Base-by-base conservation (phyloP, 345 rosid species). In the Combretum micranthum region DNA sequence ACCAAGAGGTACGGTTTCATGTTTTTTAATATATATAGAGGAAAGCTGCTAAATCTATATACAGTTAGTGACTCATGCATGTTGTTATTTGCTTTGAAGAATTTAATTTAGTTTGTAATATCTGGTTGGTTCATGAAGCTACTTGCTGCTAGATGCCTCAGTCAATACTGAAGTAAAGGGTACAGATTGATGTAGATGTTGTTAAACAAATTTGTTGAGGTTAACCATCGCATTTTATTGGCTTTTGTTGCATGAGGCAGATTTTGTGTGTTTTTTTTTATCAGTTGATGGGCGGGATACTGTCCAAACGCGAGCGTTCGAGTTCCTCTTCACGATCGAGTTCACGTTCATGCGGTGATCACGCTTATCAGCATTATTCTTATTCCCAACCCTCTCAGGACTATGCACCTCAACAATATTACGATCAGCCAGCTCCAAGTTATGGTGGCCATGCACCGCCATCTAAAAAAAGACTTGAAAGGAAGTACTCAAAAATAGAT, bases 401-500 rank as follows among this genome's bases (percentile, higher is more conserved):
- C 46, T 67, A 68, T 77, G 77, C 44, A n/a, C 63, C 74, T 16
- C 68, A 60, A 26, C 78, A 65, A 26, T 64, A 68, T 45, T 69
- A 69, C 66, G 71, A 60, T 21, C 60, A 78, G 16, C 73, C 75
- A 18, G 60, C 81, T 72, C 79, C 56, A 47, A 69, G 71, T 62
- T 67, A 80, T 23, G 66, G 67, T 12, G 53, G 68, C 58, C 69
- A 21, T 56, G 74, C 70, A 44, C 62, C 74, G 9, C 64, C 72
- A 21, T 42, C 82, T 11, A 58, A 45, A 17, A 75, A 65, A 77
- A 75, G 67, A 58, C 60, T 85, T 65, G 84, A 80, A 64, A 72
- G 92, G 69, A 82, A 85, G 67, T 85, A 66, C 56, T 80, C 86
- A 4, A 85, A 80, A 71, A 85, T 85, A 72, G 74, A 78, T 59